Percentiles rank a stretch among this genome's conserved stretches.
phyloP scores from a whole-genome alignment of 176 grass and related monocot genomes.

The Zoysia pacifica region DNA sequence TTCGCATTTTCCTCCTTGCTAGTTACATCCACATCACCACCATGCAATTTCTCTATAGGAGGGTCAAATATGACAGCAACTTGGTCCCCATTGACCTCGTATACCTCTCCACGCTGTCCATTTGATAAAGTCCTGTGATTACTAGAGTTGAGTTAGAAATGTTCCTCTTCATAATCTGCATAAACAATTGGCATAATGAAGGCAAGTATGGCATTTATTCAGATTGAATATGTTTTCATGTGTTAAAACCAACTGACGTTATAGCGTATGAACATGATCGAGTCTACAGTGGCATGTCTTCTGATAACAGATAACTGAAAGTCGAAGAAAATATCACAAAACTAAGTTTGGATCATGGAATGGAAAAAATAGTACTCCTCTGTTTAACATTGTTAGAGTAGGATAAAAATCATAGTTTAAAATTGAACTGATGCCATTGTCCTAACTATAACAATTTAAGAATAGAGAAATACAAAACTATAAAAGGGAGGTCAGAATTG shows the following conservation, averaged over 20 bases:
- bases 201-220: slow-evolving; percentile 16
- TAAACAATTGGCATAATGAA: slow-evolving; percentile 14
- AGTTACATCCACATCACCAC: slow-evolving; percentile 46
- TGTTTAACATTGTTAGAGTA: too few species aligned
- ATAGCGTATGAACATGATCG: neutral
- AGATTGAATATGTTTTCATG: neutral
- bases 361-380: slow-evolving; percentile 10
- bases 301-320: slow-evolving; percentile 11
- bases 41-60: slow-evolving; percentile 49
- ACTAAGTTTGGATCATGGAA: neutral
- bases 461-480: neutral
- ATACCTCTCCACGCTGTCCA: slow-evolving; percentile 85
- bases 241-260: neutral
- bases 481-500: neutral
- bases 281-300: neutral
- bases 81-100: slow-evolving; percentile 79
- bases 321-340: slow-evolving; percentile 3
- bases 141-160: slow-evolving; percentile 21
- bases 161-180: slow-evolving; percentile 26
- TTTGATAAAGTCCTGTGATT: slow-evolving; percentile 73
- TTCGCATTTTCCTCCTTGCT: slow-evolving; percentile 49
- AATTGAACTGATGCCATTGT: too few species aligned
- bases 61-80: slow-evolving; percentile 90
- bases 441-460: too few species aligned
- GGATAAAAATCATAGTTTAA: too few species aligned